Evolutionary conservation across 768 basidiomycete species (phyloP).

Genomic region (Dendrothele bispora): DNA sequence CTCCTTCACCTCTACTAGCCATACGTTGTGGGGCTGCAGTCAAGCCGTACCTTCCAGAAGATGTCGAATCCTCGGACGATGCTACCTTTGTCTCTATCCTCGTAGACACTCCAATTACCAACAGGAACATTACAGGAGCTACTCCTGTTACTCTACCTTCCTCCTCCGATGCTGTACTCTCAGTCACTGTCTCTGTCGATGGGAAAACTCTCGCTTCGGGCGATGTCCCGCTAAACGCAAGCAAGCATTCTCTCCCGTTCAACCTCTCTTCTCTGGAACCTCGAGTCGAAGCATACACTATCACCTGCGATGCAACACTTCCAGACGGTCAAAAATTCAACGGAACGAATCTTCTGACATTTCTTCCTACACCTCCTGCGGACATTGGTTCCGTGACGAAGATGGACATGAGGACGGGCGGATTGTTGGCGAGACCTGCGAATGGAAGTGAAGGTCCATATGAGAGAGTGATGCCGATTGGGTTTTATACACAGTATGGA

Average conservation of each 20-base stretch:
- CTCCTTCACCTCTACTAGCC: constrained; percentile 47
- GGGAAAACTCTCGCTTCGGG: constrained; percentile 45
- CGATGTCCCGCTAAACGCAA: constrained; percentile 49
- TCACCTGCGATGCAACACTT: constrained; percentile 39
- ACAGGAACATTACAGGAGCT: constrained; percentile 47
- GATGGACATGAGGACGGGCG: constrained; percentile 61
- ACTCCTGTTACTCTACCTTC: constrained; percentile 33
- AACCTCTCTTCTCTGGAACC: constrained; percentile 47
- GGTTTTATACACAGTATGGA: constrained; percentile 70
- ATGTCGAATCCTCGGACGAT: constrained; percentile 27
- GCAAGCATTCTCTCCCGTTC: constrained; percentile 49
- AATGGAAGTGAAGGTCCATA: constrained; percentile 49
- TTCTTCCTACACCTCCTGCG: constrained; percentile 46
- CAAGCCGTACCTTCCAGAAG: constrained; percentile 59
- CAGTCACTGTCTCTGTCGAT: constrained; percentile 45
- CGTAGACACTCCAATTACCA: constrained; percentile 52
- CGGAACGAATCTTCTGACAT: constrained; percentile 44
- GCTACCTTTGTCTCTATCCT: constrained; percentile 44
- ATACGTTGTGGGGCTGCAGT: constrained; percentile 60
- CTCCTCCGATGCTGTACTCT: constrained; percentile 22
- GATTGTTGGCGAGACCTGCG: constrained; percentile 45
- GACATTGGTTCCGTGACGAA: constrained; percentile 59
- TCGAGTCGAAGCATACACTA: constrained; percentile 34
- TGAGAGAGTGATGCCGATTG: constrained; percentile 65
- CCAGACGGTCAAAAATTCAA: constrained; percentile 39